Base-by-base conservation (phyloP, 2,329 filamentous ascomycete species). In the Colletotrichum nymphaeae region DNA sequence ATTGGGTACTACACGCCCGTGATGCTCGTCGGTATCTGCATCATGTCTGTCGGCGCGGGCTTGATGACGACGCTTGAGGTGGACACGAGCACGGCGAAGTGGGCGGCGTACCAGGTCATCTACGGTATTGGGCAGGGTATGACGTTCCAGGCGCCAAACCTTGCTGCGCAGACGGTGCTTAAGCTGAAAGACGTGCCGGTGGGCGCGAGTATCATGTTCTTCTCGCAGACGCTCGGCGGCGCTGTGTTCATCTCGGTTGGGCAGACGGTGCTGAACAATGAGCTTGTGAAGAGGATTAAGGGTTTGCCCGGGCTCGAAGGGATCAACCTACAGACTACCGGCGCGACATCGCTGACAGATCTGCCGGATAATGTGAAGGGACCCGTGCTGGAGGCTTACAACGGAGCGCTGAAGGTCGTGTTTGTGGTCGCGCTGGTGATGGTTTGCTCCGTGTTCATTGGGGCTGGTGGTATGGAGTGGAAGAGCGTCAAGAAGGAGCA, bases 351-450 rank as follows among this genome's bases (percentile, higher is more conserved):
- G 19, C 56, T 78, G 26, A 75, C 77, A 3, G 52, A 77, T 12
- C 76, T 81, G 16, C 78, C 79, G 26, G 77, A 69, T 5, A 58
- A 69, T 35, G 63, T 77, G 49, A 74, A 66, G 49, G 52, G 60
- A 0, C 49, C 66, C 0, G 77, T 77, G 14, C 73, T 85, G 49
- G 22, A 67, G 0, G 90, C 86, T 0, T 94, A 94, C 82, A 94
- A 93, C 78, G 79, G 84, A 28, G 85, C 91, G 0, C 80, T 94
- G 49, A 86, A 86, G 2, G 82, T 87, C 71, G 87, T 88, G 1
- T 94, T 93, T 78, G 88, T 89, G 74, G 88, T 93, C 9, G 87
- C 86, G 1, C 83, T 92, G 8, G 87, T 88, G 2, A 82, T 91
- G 77, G 84, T 86, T 0, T 84, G 84, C 8, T 69, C 92, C 9